These are phyloP conservation scores for Cladosporium halotolerans DNA, from an alignment of 2,329 filamentous ascomycete genomes.

Conservation along the genomic window DNA sequence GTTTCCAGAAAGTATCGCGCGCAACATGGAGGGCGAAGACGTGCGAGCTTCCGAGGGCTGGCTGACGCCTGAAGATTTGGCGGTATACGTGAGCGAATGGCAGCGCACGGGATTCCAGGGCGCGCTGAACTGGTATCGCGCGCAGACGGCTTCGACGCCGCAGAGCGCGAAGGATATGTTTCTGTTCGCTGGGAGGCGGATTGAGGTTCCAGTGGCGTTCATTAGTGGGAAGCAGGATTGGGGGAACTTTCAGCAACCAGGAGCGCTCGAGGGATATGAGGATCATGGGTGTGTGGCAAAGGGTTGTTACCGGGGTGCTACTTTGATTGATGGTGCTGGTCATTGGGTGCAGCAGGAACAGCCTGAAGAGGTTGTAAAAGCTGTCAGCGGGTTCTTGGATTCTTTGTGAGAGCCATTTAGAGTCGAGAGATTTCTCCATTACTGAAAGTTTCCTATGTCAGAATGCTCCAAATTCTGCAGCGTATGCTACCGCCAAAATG, in stretches of 20 bases:
- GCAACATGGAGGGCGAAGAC: conserved; percentile 51
- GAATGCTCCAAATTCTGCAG: no score
- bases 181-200: conserved; percentile 54
- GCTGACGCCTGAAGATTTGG: conserved; percentile 53
- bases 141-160: conserved; percentile 43
- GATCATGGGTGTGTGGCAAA: conserved; percentile 28
- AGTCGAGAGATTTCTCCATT: not conserved
- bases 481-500: no score
- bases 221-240: conserved; percentile 59
- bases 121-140: conserved; percentile 62
- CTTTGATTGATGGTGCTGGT: conserved; percentile 54
- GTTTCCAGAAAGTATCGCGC: conserved; percentile 54
- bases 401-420: conserved; percentile 6
- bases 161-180: conserved; percentile 47
- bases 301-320: conserved; percentile 49
- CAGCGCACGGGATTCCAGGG: conserved; percentile 58
- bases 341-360: conserved; percentile 68
- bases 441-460: no score
- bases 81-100: conserved; percentile 57
- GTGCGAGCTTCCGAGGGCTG: conserved; percentile 42
- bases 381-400: conserved; percentile 40
- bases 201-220: conserved; percentile 56
- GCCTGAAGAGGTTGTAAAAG: conserved; percentile 47
- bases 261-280: conserved; percentile 53
- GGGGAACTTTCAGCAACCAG: conserved; percentile 63